phyloP scores from a whole-genome alignment of 768 basidiomycete genomes.

The Boletus rufocinnamomeus region DNA sequence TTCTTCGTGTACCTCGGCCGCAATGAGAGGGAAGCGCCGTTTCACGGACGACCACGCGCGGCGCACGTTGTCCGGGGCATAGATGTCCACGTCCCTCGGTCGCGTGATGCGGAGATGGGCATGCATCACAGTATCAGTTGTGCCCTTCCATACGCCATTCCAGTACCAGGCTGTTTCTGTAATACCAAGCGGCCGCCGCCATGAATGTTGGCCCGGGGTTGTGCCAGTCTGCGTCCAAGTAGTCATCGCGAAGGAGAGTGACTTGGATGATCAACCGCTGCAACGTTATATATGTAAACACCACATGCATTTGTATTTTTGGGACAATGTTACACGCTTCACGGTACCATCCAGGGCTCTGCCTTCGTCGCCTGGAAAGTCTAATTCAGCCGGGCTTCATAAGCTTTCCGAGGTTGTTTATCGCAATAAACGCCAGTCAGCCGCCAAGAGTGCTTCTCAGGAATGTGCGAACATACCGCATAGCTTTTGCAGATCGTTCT shows the following conservation, averaged over 20 bases:
- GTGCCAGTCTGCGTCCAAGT: constrained; percentile 4
- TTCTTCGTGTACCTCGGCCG: constrained; percentile 13
- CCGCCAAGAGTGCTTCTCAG: neutral
- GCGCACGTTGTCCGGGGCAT: constrained; percentile 35
- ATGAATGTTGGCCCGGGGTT: constrained; percentile 1
- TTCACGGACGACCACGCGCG: constrained; percentile 51
- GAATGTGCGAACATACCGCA: neutral
- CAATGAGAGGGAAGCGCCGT: constrained; percentile 51
- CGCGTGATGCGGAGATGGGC: constrained; percentile 31
- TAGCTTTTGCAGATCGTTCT: neutral
- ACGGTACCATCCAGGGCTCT: neutral
- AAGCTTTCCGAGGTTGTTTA: neutral
- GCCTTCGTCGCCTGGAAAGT: neutral
- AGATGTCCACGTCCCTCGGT: constrained; percentile 18
- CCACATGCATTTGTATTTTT: neutral
- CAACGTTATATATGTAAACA: constrained; percentile 1
- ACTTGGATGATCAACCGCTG: neutral
- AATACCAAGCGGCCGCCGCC: constrained; percentile 32
- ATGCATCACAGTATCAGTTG: constrained; percentile 45
- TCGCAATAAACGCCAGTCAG: neutral
- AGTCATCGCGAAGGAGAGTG: neutral
- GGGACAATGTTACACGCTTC: neutral
- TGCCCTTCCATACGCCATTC: constrained; percentile 41
- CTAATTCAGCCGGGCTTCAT: neutral
- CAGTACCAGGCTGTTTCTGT: constrained; percentile 39